Base-by-base conservation (phyloP, 176 grass and related monocot species). In the Triticum urartu region DNA sequence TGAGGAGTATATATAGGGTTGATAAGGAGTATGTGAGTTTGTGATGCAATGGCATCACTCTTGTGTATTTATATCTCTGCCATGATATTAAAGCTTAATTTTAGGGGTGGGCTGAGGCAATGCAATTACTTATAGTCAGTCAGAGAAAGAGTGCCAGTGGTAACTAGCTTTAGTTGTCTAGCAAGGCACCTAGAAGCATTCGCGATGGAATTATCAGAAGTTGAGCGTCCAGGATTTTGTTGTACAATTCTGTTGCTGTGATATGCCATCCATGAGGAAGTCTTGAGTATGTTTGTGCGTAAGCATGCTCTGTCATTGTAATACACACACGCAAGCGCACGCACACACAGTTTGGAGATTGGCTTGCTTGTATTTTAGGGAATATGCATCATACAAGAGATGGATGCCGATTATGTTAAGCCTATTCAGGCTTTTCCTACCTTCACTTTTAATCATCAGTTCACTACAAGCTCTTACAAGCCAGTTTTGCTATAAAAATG, bases 401-500 rank as follows among this genome's bases (percentile, higher is more conserved):
- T 75, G 68, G 21, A 3, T 35, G 36, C 68, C 24, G 22, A 60
- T 69, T 54, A 59, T 22, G 22, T 81, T 65, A 80, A 69, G 70
- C 68, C 63, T 77, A 54, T 78, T 72, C 5, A 64, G 9, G 20
- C 72, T 63, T 87, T 89, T 84, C 9, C 0, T 32, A 79, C n/a
- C 6, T 89, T 67, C 20, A 22, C 25, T 66, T 47, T 20, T 40
- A 14, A 58, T 85, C 34, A 65, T 77, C 25, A 56, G 17, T 59
- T 59, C 54, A 59, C 54, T 20, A 45, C 47, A 70, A 72, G 24
- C 24, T 34, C 24, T 78, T 15, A 77, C 62, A 68, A 36, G 4
- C 1, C 64, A 33, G 10, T 61, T 87, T 85, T 90, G 42, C 11
- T 81, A 56, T 75, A 67, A 85, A 79, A 81, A 82, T 94, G 79